A percentile compares a stretch with the other conserved stretches of the same genome.
Evolutionary conservation across 2,329 filamentous ascomycete species (phyloP).

Genomic region (Bipolaris bicolor): DNA sequence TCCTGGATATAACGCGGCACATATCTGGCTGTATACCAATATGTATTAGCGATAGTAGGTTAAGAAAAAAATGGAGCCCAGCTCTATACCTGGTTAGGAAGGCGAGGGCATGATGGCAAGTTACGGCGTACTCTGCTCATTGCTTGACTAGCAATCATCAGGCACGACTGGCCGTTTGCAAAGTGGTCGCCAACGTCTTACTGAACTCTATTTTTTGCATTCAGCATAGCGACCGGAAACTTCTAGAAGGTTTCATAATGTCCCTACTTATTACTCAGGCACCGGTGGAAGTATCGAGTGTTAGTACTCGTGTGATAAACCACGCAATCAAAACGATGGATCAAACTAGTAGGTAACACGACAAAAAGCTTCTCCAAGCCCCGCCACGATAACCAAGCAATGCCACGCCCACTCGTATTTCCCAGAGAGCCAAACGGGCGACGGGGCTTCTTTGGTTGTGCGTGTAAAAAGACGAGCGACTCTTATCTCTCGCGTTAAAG

Average conservation of each 20-base stretch:
- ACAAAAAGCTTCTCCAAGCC: slow-evolving; percentile 30
- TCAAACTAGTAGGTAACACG: slow-evolving; percentile 11
- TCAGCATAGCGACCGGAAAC: neutral
- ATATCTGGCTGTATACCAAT: slow-evolving; percentile 13
- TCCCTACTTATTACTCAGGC: neutral
- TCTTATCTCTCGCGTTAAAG: slow-evolving; percentile 3
- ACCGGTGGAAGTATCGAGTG: slow-evolving; percentile 1
- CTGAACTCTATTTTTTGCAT: neutral
- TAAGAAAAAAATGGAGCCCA: slow-evolving; percentile 4
- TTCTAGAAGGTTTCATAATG: too few relatives aligned
- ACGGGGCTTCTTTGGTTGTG: neutral
- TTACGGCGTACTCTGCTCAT: neutral
- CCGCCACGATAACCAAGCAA: slow-evolving; percentile 19
- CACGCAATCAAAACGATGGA: slow-evolving; percentile 11
- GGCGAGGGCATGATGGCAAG: slow-evolving; percentile 1
- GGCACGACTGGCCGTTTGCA: neutral
- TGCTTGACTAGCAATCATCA: neutral
- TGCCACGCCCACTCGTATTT: slow-evolving; percentile 1
- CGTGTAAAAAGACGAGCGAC: neutral
- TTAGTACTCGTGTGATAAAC: neutral
- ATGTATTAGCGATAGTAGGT: slow-evolving; percentile 15
- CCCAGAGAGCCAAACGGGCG: slow-evolving; percentile 6
- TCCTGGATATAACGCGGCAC: slow-evolving; percentile 10
- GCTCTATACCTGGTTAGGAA: slow-evolving; percentile 24
- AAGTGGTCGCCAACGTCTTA: neutral